Conservation (phyloP, 805 yeast genomes). For the Metschnikowia koreensis region DNA sequence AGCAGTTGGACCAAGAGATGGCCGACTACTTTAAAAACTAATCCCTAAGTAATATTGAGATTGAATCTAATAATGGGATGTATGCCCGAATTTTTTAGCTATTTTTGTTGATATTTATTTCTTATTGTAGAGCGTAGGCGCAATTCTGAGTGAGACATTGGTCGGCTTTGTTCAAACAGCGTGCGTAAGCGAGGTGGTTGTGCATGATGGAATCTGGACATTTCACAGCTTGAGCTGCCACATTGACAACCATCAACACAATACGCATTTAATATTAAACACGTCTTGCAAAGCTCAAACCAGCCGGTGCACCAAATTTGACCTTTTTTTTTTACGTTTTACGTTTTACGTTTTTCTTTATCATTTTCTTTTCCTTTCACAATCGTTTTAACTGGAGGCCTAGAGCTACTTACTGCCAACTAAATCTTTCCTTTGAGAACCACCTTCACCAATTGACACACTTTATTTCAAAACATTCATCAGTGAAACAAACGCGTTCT, state of each 20-base stretch:
- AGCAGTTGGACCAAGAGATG: slow-evolving; percentile 97
- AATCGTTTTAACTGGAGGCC: too few relatives aligned
- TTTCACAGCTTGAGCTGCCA: slow-evolving; percentile 1
- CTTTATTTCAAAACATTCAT: background rate
- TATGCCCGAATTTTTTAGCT: too few relatives aligned
- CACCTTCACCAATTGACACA: background rate
- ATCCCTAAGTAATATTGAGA: background rate
- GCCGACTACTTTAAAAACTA: slow-evolving; percentile 77
- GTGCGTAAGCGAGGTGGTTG: slow-evolving; percentile 4
- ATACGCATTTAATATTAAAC: background rate
- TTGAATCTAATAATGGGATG: background rate
- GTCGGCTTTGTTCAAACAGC: background rate
- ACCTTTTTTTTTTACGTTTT: background rate
- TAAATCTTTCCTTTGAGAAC: too few relatives aligned
- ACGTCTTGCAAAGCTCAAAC: background rate
- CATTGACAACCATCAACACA: background rate
- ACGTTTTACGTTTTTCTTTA: background rate
- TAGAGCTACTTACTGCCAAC: too few relatives aligned
- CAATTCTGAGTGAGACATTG: background rate
- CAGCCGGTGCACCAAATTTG: background rate
- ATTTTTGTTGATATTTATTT: background rate
- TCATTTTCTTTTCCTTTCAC: background rate
- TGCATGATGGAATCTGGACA: background rate
- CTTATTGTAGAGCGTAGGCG: background rate
- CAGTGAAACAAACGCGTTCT: background rate